A percentile compares a stretch with the other conserved stretches of the same genome.
phyloP scores from a whole-genome alignment of 1,284 basidiomycete genomes.

The Sporisorium scitamineum region DNA sequence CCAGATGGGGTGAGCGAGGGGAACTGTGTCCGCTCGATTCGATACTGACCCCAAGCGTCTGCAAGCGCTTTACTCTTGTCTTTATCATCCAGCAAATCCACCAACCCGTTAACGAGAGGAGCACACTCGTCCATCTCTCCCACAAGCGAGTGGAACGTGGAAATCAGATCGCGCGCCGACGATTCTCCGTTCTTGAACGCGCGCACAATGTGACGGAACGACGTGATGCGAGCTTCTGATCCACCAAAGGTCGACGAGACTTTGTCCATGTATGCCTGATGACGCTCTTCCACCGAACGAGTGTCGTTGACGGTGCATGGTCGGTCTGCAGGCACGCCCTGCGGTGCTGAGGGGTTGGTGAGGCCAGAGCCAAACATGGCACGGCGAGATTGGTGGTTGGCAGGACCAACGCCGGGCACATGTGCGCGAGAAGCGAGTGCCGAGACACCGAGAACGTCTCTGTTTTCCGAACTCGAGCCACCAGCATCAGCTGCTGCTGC shows the following conservation, averaged over 20 bases:
- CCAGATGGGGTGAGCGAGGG: constrained; percentile 31
- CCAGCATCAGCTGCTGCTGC: background rate
- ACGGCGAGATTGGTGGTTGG: constrained; percentile 45
- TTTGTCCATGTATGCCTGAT: constrained; percentile 78
- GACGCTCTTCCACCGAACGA: constrained; percentile 71
- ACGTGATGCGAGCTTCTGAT: constrained; percentile 79
- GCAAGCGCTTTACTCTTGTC: constrained; percentile 84
- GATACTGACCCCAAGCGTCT: constrained; percentile 83
- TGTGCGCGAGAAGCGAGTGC: constrained; percentile 70
- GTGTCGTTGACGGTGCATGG: constrained; percentile 74
- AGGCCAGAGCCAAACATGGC: constrained; percentile 51
- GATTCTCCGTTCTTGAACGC: constrained; percentile 84
- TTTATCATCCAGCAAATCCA: constrained; percentile 72
- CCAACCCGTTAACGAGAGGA: constrained; percentile 81
- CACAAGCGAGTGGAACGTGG: constrained; percentile 86
- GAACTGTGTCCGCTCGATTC: constrained; percentile 77
- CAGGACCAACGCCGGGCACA: constrained; percentile 58
- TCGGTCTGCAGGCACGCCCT: constrained; percentile 31
- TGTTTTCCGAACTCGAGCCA: constrained; percentile 3
- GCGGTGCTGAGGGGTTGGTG: constrained; percentile 30
- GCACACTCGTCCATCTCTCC: constrained; percentile 71
- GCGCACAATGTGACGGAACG: constrained; percentile 83
- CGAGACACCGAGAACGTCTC: constrained; percentile 47
- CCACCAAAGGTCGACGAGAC: constrained; percentile 76
- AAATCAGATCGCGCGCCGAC: constrained; percentile 84